A percentile compares a stretch with the other conserved stretches of the same genome.
These are phyloP conservation scores for Bondarzewia mesenterica DNA, from an alignment of 1,284 basidiomycete species.

Conservation along the genomic window DNA sequence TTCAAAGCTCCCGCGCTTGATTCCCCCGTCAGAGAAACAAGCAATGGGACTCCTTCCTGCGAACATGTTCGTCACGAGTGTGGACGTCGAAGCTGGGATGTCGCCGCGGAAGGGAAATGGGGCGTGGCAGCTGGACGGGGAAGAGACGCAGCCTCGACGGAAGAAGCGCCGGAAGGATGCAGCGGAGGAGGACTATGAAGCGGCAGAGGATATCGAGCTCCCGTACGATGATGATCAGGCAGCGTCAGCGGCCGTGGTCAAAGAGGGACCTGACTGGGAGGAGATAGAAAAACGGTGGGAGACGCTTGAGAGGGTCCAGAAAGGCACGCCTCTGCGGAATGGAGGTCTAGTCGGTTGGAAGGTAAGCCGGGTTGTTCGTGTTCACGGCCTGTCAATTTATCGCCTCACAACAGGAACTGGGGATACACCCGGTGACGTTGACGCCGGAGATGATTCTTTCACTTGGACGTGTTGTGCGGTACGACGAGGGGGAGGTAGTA, in stretches of 20 bases:
- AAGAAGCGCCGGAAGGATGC: conserved; percentile 17
- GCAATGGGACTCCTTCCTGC: conserved; percentile 40
- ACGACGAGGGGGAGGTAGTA: conserved; percentile 16
- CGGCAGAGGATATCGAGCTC: conserved; percentile 13
- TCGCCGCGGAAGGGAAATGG: conserved; percentile 10
- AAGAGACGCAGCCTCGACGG: conserved; percentile 1
- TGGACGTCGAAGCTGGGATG: conserved; percentile 52
- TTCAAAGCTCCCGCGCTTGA: conserved; percentile 27
- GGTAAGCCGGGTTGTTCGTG: conserved; percentile 24
- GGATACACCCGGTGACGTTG: conserved; percentile 42
- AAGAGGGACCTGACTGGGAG: conserved; percentile 29
- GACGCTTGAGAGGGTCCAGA: conserved; percentile 21
- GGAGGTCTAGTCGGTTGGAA: conserved; percentile 44
- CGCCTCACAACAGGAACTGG: conserved; percentile 31
- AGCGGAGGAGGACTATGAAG: conserved; percentile 13
- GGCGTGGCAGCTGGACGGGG: neutral
- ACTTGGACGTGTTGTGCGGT: conserved; percentile 28
- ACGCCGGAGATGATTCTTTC: conserved; percentile 43
- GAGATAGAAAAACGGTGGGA: conserved; percentile 35
- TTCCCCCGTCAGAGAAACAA: conserved; percentile 60
- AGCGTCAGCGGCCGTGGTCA: neutral
- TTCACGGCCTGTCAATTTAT: neutral
- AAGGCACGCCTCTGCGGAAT: conserved; percentile 23
- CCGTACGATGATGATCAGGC: conserved; percentile 15
- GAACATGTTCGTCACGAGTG: conserved; percentile 59